Conservation (phyloP, 176 grass and related monocot genomes). For the Zea luxurians region DNA sequence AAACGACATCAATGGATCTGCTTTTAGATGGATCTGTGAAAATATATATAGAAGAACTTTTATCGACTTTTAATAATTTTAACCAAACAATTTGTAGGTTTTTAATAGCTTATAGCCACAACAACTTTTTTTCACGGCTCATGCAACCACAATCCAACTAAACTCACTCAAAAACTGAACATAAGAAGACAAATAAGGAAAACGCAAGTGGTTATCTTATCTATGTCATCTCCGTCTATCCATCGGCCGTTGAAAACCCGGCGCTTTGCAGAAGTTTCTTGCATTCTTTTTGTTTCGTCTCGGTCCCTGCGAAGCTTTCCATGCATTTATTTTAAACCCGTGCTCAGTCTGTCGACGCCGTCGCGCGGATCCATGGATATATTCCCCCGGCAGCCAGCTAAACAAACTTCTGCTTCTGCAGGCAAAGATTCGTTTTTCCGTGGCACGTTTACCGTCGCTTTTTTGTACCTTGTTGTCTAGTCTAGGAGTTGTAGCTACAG, state of each 20-base stretch:
- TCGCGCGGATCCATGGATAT: conserved; percentile 50
- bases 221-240: not conserved
- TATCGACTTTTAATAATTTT: too few species aligned
- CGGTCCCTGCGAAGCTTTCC: conserved; percentile 47
- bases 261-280: conserved; percentile 59
- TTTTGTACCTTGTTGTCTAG: conserved; percentile 23
- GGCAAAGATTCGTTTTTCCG: conserved; percentile 45
- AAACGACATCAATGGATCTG: too few species aligned
- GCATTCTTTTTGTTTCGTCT: conserved; percentile 75
- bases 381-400: conserved; percentile 40
- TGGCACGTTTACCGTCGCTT: conserved; percentile 48
- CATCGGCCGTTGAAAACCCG: conserved; percentile 28
- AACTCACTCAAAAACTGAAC: too few species aligned
- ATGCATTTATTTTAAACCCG: not conserved
- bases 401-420: conserved; percentile 35
- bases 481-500: not conserved
- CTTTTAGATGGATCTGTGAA: too few species aligned
- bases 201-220: too few species aligned
- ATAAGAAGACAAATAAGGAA: too few species aligned
- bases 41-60: too few species aligned
- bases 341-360: conserved; percentile 39
- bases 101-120: too few species aligned
- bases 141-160: too few species aligned
- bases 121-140: too few species aligned
- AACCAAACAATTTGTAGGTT: too few species aligned